Percentiles rank a stretch among this genome's conserved stretches.
Evolutionary conservation across 441 rosid species (phyloP).

Genomic region (Biscutella auriculata): DNA sequence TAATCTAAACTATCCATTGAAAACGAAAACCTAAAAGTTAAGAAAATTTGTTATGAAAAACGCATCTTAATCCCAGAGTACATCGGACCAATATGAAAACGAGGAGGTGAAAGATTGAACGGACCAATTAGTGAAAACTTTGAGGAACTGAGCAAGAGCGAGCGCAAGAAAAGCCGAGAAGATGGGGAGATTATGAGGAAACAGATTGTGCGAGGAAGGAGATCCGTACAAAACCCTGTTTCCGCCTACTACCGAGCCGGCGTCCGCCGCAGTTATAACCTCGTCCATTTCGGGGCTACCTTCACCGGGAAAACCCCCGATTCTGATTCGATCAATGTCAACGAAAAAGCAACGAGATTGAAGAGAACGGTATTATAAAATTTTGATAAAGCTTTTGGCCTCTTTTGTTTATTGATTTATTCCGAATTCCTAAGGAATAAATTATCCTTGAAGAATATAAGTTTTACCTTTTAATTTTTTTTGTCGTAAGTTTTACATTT

Average conservation of each 20-base stretch:
- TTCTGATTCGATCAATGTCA: constrained; percentile 3
- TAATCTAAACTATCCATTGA: background rate
- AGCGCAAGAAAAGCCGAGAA: constrained; percentile 77
- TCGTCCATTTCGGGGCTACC: constrained; percentile 38
- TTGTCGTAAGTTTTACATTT: no score
- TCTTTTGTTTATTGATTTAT: no score
- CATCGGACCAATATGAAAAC: background rate
- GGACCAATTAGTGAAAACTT: constrained; percentile 90
- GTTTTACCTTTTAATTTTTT: no score
- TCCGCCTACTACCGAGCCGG: constrained; percentile 20
- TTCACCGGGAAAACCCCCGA: background rate
- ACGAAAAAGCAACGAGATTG: background rate
- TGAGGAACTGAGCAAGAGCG: constrained; percentile 90
- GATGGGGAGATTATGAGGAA: constrained; percentile 70
- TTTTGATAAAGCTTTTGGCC: no score
- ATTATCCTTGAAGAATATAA: no score
- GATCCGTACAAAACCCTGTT: constrained; percentile 27
- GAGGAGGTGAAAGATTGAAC: constrained; percentile 10
- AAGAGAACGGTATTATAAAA: no score
- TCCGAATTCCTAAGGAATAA: no score
- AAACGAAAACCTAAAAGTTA: background rate
- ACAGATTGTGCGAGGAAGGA: constrained; percentile 25
- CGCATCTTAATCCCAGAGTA: background rate
- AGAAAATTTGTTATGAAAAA: background rate
- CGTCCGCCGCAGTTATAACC: constrained; percentile 56